Base-by-base conservation (phyloP, 108 stramenopile species). In the Conticribra guillardii region DNA sequence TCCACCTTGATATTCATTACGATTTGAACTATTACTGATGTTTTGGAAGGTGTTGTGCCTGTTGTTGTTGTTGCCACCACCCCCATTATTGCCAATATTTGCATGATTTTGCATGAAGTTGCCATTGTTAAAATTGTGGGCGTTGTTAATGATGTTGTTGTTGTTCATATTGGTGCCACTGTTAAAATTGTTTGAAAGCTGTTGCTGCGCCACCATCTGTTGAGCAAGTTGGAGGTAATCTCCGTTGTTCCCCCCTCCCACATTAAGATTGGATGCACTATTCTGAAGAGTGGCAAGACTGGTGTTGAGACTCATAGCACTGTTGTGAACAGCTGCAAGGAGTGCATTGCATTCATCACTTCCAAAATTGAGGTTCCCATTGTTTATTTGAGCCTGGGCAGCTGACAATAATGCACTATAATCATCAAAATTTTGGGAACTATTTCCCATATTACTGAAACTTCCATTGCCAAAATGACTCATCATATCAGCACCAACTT, bases 21-120 rank as follows among this genome's bases (percentile, higher is more conserved):
- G 45, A n/a, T 31, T 41, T 30, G 55, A 26, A 30, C 19, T 67
- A 34, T 44, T 30, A 47, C 50, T 65, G 63, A 28, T 74, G 59
- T 29, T 53, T 30, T 28, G 34, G 18, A 32, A 60, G 29, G 41
- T 74, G 73, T 26, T 59, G 45, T 47, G 57, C 64, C 8, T 65
- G 47, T 34, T 66, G 73, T n/a, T 60, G 67, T 41, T 41, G 37
- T 41, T 41, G 5, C 37, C 11, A 9, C 5, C 8, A 41, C 11
- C 11, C 11, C 37, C 37, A 41, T 11, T n/a, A n/a, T n/a, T n/a
- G n/a, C n/a, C n/a, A n/a, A n/a, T n/a, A n/a, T n/a, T n/a, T n/a
- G n/a, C n/a, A n/a, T n/a, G n/a, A n/a, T n/a, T 41, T 41, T 41
- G 37, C 37, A 11, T 11, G 37, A 41, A 41, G 11, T 41, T 41